A percentile compares a stretch with the other conserved stretches of the same genome.
phyloP scores from a whole-genome alignment of 768 basidiomycete genomes.

The Lentinula edodes region DNA sequence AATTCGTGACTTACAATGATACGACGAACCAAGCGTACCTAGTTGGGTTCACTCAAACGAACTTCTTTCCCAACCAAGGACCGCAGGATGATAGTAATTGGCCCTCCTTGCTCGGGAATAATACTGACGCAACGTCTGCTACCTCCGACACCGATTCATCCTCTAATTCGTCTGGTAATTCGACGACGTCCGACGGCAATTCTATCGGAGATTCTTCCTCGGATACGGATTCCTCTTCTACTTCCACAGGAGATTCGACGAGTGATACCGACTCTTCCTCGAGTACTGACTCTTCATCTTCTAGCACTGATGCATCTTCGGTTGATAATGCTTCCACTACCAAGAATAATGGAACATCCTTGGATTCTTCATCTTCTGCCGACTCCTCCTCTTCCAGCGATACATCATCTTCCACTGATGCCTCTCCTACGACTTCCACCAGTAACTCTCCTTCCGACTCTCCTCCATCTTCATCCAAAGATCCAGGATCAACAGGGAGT shows the following conservation, averaged over 20 bases:
- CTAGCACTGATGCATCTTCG: background rate
- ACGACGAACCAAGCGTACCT: conserved; percentile 1
- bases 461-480: background rate
- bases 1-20: conserved; percentile 4
- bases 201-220: background rate
- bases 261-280: background rate
- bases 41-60: background rate
- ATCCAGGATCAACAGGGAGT: background rate
- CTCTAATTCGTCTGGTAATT: background rate
- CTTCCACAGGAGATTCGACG: background rate
- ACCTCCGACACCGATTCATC: background rate
- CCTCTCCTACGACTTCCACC: background rate
- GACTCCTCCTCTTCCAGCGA: no score
- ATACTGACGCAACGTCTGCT: background rate
- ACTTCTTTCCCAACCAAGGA: background rate
- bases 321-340: background rate
- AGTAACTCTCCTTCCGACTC: background rate
- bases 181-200: background rate
- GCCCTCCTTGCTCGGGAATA: background rate
- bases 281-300: background rate
- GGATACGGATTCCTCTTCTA: background rate
- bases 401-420: no score
- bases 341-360: background rate
- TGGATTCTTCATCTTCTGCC: background rate
- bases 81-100: background rate